Evolutionary conservation across 345 rosid genomes (phyloP), one percentile per base, ranked within the genome.

Genomic region (Gossypium raimondii): DNA sequence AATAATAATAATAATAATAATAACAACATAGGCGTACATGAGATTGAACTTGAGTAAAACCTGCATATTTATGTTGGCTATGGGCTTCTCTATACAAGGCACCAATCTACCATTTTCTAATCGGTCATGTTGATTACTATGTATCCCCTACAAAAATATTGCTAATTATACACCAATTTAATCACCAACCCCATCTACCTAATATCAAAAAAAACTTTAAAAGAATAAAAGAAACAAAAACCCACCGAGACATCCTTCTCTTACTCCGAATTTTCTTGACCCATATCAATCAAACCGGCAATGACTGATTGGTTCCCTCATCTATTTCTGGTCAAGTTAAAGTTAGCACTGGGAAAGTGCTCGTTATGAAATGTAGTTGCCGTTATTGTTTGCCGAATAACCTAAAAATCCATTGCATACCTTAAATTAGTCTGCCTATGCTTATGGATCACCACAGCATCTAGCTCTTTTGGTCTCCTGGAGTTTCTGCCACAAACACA

Each of bases 401-500:
- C 18, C 47, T 65, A 63, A 16, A 65, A 55, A 74, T 6, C 51
- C 7, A 18, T 29, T 14, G 14, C 20, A 20, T 65, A 14, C 27
- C 45, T 17, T 16, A 17, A 25, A 24, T 11, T 45, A 16, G 2
- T 18, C 43, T 13, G n/a, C 14, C 7, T 18, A 50, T 61, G 72
- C 20, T 79, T 76, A 87, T 85, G 83, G 57, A 41, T 84, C 86
- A 69, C 91, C 87, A 59, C 99, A 95, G 73, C 99, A 95, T 75
- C 11, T 70, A 69, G 97, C 89, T 53, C 85, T 86, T 70, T 85
- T 88, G 51, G 88, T 87, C 67, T 90, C 93, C 83, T 87, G 82
- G 77, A 91, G 89, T 75, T 91, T 91, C 85, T 91, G 94, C 98
- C 99, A 95, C 22, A 95, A 89, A 57, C 99, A 95, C 56, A 88